A percentile compares a stretch with the other conserved stretches of the same genome.
phyloP scores from a whole-genome alignment of 768 basidiomycete species.

The Tricholoma sp. region DNA sequence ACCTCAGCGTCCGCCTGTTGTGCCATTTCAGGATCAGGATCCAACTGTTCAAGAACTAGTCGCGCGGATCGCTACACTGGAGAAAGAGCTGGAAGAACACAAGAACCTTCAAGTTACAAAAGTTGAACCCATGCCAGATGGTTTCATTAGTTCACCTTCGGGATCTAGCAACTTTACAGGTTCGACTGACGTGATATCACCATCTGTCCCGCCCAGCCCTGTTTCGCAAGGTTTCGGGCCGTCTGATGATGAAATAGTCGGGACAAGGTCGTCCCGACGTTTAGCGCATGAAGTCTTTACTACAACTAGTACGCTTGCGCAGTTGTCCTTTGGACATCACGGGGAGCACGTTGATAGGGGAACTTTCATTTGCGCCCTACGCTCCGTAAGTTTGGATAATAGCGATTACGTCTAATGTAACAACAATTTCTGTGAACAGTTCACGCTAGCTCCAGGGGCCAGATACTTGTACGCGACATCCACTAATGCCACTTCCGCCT shows the following conservation, averaged over 20 bases:
- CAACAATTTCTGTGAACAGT: slow-evolving; percentile 20
- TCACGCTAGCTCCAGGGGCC: slow-evolving; percentile 27
- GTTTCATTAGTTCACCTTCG: slow-evolving; percentile 11
- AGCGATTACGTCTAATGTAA: background rate
- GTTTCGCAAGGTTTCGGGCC: background rate
- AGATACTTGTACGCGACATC: slow-evolving; percentile 38
- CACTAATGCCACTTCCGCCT: slow-evolving; percentile 28
- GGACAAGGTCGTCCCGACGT: no score
- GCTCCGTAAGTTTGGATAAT: slow-evolving; percentile 29
- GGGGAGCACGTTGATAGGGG: slow-evolving; percentile 47
- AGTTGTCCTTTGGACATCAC: slow-evolving; percentile 40
- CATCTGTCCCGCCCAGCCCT: slow-evolving; percentile 12
- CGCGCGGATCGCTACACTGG: slow-evolving; percentile 23
- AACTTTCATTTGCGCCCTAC: slow-evolving; percentile 41
- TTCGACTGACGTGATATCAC: slow-evolving; percentile 14
- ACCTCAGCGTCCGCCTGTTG: slow-evolving; percentile 31
- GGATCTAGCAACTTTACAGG: slow-evolving; percentile 16
- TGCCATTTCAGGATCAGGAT: slow-evolving; percentile 8
- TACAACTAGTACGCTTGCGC: slow-evolving; percentile 35
- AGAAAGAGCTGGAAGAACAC: slow-evolving; percentile 19
- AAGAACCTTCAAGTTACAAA: slow-evolving; percentile 7
- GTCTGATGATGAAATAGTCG: no score
- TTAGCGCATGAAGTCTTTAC: slow-evolving; percentile 34
- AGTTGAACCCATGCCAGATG: slow-evolving; percentile 8
- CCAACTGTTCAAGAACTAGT: slow-evolving; percentile 20